Base-by-base conservation (phyloP, 345 rosid species). In the Lepidium africanum region DNA sequence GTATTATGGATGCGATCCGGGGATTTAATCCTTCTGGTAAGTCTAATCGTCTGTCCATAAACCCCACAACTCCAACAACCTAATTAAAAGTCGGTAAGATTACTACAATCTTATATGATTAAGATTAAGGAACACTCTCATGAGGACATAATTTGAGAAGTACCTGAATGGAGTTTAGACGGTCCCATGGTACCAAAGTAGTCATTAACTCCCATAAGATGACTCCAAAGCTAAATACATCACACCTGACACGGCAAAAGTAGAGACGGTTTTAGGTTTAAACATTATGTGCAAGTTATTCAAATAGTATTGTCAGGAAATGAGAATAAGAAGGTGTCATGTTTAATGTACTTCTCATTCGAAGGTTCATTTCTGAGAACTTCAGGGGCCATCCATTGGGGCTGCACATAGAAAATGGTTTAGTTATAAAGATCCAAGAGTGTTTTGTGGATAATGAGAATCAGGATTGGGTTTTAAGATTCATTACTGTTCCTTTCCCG, bases 351-450 rank as follows among this genome's bases (percentile, higher is more conserved):
- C 97, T 88, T 88, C 66, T 93, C 98, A 77, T 90, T 83, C 5
- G 92, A 90, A 63, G 97, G 95, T 59, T 93, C 98, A 38, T 80
- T 84, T 15, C 96, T 77, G 0, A 93, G 90, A 76, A 87, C 91
- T 86, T 93, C 98, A 36, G 96, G 98, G 8, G 97, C 93, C 98
- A 93, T 93, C 97, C 97, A 90, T 25, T 85, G 98, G 8, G 98
- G 95, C 98, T 93, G 89, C 81, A 77, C 55, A 30, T 6, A 58
- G 35, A 48, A 63, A 63, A 40, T 4, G 55, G 27, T 23, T 58
- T 21, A 10, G 14, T 33, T 37, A 45, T 53, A 36, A 10, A 45
- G 1, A 8, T 6, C 12, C 25, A 48, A 32, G 8, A n/a, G 19
- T 8, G 30, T 19, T 62, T 45, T 5, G 16, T 36, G 48, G 35